phyloP scores from a whole-genome alignment of 495 filamentous ascomycete genomes.

The Hypoxylon intermedium region DNA sequence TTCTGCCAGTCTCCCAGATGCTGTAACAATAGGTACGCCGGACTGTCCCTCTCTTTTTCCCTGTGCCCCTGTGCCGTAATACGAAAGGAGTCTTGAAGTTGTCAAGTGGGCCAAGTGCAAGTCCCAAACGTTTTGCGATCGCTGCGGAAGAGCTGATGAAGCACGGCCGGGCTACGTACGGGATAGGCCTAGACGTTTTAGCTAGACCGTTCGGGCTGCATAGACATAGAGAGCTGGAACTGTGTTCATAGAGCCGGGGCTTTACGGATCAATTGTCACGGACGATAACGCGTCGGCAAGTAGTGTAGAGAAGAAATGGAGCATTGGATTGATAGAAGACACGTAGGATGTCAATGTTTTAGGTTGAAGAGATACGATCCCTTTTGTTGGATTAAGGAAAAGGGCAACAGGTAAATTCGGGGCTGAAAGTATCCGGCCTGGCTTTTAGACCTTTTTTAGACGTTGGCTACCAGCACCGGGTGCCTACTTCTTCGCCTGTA shows the following conservation, averaged over 20 bases:
- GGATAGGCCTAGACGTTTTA: conserved; percentile 27
- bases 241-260: conserved; percentile 5
- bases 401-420: neutral
- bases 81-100: conserved; percentile 10
- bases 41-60: neutral
- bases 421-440: neutral
- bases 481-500: too few relatives aligned
- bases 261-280: conserved; percentile 10
- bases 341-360: conserved; percentile 10
- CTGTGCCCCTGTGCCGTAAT: neutral
- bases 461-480: neutral
- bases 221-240: conserved; percentile 13
- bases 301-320: neutral
- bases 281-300: conserved; percentile 3
- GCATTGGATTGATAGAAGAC: conserved; percentile 3
- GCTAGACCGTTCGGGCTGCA: conserved; percentile 25
- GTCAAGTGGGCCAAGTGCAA: neutral
- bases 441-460: neutral
- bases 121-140: conserved; percentile 10
- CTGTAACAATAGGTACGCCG: neutral
- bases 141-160: conserved; percentile 33
- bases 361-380: conserved; percentile 2
- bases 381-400: neutral
- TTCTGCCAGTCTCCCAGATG: neutral
- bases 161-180: conserved; percentile 24